phyloP scores from a whole-genome alignment of 495 filamentous ascomycete species.

The Penicillium arizonense region DNA sequence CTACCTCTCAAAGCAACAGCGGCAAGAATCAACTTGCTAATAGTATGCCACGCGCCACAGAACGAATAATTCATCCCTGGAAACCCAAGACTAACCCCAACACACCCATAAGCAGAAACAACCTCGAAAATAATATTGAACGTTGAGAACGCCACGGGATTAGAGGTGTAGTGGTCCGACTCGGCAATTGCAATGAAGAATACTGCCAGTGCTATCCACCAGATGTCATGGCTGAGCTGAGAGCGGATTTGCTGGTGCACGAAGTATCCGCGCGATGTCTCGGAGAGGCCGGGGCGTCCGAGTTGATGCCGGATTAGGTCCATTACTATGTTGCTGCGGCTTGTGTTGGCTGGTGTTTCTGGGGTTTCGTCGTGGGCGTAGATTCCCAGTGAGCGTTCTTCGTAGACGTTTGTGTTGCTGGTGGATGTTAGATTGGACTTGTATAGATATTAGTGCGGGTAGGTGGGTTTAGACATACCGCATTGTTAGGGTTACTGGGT shows the following conservation, averaged over 20 bases:
- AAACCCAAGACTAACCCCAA: slow-evolving; percentile 74
- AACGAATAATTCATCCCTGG: slow-evolving; percentile 70
- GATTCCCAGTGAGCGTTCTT: slow-evolving; percentile 70
- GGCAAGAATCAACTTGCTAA: slow-evolving; percentile 75
- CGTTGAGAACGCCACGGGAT: slow-evolving; percentile 70
- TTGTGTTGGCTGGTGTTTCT: slow-evolving; percentile 15
- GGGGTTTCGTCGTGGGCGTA: slow-evolving; percentile 46
- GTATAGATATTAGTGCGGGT: not conserved
- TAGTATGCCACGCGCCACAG: slow-evolving; percentile 65
- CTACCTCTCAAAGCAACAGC: slow-evolving; percentile 76
- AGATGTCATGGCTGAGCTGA: slow-evolving; percentile 82
- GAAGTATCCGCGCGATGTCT: slow-evolving; percentile 51
- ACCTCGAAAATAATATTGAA: slow-evolving; percentile 89
- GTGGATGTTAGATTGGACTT: not conserved
- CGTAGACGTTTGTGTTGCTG: slow-evolving; percentile 72
- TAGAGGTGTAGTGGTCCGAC: slow-evolving; percentile 57
- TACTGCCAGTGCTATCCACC: slow-evolving; percentile 77
- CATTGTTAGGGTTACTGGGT: slow-evolving; percentile 58
- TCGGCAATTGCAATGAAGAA: slow-evolving; percentile 76
- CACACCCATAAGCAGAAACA: slow-evolving; percentile 81
- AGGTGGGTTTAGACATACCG: slow-evolving; percentile 31
- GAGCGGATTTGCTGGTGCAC: slow-evolving; percentile 66
- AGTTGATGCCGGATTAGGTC: slow-evolving; percentile 26
- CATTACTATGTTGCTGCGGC: slow-evolving; percentile 21
- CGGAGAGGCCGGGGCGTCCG: slow-evolving; percentile 25